Evolutionary conservation across 768 basidiomycete genomes (phyloP).

Genomic region (Russula sp.): DNA sequence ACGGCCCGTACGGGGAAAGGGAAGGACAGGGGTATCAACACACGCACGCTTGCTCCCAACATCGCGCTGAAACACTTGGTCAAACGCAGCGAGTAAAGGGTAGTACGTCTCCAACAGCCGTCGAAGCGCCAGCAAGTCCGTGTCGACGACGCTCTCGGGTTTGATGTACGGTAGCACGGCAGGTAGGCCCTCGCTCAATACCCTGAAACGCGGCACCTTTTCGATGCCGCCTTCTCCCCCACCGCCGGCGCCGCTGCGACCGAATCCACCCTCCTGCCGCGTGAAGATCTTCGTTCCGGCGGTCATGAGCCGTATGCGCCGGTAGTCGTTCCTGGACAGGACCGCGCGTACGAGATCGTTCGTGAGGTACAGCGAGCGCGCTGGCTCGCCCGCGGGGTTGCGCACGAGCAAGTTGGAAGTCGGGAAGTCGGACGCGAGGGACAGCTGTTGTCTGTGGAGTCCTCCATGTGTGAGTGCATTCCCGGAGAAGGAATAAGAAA

Average conservation of each 20-base stretch:
- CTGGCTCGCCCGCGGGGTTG: conserved; percentile 65
- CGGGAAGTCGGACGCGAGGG: conserved; percentile 68
- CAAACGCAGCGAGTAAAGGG: conserved; percentile 63
- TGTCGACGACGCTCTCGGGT: conserved; percentile 53
- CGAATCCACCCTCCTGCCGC: conserved; percentile 67
- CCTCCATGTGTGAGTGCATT: background rate
- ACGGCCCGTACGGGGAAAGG: conserved; percentile 1
- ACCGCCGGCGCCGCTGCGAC: background rate
- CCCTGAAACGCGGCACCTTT: conserved; percentile 50
- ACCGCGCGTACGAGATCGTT: conserved; percentile 82
- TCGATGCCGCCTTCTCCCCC: background rate
- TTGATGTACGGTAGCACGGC: conserved; percentile 80
- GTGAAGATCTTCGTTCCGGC: conserved; percentile 93
- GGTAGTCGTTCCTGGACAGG: conserved; percentile 75
- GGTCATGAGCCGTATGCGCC: conserved; percentile 77
- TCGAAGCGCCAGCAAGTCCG: conserved; percentile 51
- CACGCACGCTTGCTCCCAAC: conserved; percentile 52
- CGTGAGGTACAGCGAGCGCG: conserved; percentile 81
- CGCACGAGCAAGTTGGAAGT: conserved; percentile 75
- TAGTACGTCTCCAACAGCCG: conserved; percentile 74
- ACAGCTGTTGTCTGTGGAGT: conserved; percentile 58
- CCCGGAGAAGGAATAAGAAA: background rate
- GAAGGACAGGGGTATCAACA: background rate
- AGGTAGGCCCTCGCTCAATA: conserved; percentile 80
- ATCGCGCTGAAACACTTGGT: conserved; percentile 48